Conservation (phyloP, 192 early-diverging fungal genomes). For the Gonapodya sp. region DNA sequence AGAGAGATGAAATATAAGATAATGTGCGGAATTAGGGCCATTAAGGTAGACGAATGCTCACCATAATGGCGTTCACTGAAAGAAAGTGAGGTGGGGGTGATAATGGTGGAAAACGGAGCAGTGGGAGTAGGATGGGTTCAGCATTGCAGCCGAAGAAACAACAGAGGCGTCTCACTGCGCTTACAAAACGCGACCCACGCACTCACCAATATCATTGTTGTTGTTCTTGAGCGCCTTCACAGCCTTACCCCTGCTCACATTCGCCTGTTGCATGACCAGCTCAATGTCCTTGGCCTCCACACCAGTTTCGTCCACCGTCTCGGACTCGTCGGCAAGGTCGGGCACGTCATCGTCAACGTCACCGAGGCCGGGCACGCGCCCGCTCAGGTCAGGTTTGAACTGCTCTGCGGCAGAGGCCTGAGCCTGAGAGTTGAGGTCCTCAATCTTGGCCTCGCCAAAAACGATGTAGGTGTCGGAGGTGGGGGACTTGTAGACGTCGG, state of each 20-base stretch:
- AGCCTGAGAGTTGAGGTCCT: constrained; percentile 70
- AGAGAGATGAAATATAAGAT: constrained; percentile 7
- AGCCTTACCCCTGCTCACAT: constrained; percentile 75
- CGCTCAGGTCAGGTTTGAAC: constrained; percentile 27
- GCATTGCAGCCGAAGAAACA: no score
- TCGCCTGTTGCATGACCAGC: constrained; percentile 86
- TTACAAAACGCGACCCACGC: not conserved
- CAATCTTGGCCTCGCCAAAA: constrained; percentile 87
- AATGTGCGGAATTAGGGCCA: not conserved
- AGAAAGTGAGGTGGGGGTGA: not conserved
- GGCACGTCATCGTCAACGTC: constrained; percentile 37
- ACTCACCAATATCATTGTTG: not conserved
- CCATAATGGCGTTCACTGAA: constrained; percentile 84
- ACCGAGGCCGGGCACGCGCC: not conserved
- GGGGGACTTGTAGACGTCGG: constrained; percentile 87
- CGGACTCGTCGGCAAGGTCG: constrained; percentile 47
- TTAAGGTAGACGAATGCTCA: constrained; percentile 11
- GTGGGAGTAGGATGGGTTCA: no score
- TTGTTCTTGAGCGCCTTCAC: constrained; percentile 72
- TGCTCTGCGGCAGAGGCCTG: constrained; percentile 59
- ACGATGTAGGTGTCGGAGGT: constrained; percentile 91
- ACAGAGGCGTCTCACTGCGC: not conserved
- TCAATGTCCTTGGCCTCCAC: constrained; percentile 88
- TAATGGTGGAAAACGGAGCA: no score
- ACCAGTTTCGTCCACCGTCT: constrained; percentile 70